Conservation (phyloP, 345 rosid genomes). For the Eucalyptus sp. region DNA sequence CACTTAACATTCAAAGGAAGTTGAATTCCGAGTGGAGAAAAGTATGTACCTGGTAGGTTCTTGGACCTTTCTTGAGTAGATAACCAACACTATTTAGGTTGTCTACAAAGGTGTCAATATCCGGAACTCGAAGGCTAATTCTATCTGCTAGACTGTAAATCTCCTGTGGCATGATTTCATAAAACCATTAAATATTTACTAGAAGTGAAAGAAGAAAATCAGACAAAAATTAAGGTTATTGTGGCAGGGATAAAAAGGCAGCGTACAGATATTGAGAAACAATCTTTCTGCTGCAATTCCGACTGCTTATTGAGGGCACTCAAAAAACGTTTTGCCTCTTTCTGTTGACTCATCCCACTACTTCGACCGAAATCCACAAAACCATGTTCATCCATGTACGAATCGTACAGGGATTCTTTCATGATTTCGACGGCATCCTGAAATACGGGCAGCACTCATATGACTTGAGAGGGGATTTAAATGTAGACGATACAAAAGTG, state of each 20-base stretch:
- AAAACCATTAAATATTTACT: background rate
- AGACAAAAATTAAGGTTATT: background rate
- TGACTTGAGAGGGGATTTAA: background rate
- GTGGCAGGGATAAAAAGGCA: background rate
- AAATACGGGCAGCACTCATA: background rate
- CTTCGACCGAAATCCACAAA: constrained; percentile 81
- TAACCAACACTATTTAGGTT: constrained; percentile 87
- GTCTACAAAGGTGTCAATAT: constrained; percentile 71
- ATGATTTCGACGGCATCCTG: constrained; percentile 97
- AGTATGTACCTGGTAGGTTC: constrained; percentile 68
- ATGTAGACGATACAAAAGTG: background rate
- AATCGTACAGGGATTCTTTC: constrained; percentile 92
- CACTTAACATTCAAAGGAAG: background rate
- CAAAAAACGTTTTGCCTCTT: constrained; percentile 87
- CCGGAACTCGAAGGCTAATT: constrained; percentile 83
- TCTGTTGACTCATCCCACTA: constrained; percentile 98
- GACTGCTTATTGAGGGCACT: constrained; percentile 87
- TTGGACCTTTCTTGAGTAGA: constrained; percentile 87
- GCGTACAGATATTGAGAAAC: constrained; percentile 70
- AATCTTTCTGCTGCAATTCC: constrained; percentile 79
- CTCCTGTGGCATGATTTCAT: constrained; percentile 40
- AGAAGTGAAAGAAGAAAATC: background rate
- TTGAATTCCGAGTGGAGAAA: background rate
- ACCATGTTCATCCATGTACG: constrained; percentile 90
- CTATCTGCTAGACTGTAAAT: constrained; percentile 90